phyloP scores from a whole-genome alignment of 257 asterid genomes.

The Solanum clarkiae region DNA sequence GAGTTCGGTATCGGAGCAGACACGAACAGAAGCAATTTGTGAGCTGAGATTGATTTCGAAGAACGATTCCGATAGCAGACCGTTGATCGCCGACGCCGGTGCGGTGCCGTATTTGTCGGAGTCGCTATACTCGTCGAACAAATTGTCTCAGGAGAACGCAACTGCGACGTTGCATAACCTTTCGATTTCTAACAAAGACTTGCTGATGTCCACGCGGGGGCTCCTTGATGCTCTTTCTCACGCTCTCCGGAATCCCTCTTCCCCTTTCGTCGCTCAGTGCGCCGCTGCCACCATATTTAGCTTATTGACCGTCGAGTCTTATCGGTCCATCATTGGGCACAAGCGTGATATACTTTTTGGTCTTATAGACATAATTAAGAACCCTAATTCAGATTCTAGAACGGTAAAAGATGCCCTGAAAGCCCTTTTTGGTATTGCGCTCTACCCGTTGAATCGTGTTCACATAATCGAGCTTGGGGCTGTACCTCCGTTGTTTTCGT shows the following conservation, averaged over 20 bases:
- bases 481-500: conserved; percentile 55
- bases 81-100: conserved; percentile 58
- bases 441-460: conserved; percentile 59
- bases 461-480: conserved; percentile 75
- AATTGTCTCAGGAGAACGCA: conserved; percentile 69
- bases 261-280: conserved; percentile 69
- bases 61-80: conserved; percentile 63
- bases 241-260: conserved; percentile 68
- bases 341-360: conserved; percentile 83
- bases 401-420: conserved; percentile 71
- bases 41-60: conserved; percentile 78
- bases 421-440: conserved; percentile 69
- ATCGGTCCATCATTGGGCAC: conserved; percentile 72
- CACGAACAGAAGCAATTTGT: conserved; percentile 64
- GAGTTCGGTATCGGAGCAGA: conserved; percentile 77
- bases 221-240: conserved; percentile 93
- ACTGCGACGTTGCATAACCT: conserved; percentile 77
- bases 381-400: conserved; percentile 44
- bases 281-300: conserved; percentile 78
- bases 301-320: conserved; percentile 44
- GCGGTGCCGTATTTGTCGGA: conserved; percentile 72
- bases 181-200: conserved; percentile 67
- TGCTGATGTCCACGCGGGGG: conserved; percentile 62
- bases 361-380: conserved; percentile 46
- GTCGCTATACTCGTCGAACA: conserved; percentile 57